These are phyloP conservation scores for Neurospora sp. DNA, from an alignment of 2,329 filamentous ascomycete species.

Conservation along the genomic window DNA sequence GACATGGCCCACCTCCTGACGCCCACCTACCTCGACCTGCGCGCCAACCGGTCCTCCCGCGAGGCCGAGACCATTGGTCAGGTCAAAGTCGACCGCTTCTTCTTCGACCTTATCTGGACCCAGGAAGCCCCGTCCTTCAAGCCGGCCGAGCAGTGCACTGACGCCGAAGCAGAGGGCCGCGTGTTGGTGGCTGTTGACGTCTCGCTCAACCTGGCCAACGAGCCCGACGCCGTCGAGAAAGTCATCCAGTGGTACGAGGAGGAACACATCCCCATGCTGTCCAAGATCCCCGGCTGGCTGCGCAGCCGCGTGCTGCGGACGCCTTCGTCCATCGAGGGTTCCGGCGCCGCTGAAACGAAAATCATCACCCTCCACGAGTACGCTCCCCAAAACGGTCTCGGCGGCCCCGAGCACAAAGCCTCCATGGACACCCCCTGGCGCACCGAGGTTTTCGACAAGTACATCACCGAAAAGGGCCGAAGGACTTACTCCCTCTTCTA, in stretches of 20 bases:
- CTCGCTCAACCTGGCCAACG: conserved; percentile 36
- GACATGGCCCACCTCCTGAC: conserved; percentile 62
- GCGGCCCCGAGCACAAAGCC: conserved; percentile 52
- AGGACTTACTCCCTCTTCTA: conserved; percentile 66
- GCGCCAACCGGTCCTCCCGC: conserved; percentile 44
- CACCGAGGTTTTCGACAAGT: conserved; percentile 46
- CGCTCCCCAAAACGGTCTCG: conserved; percentile 53
- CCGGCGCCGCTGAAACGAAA: conserved; percentile 31
- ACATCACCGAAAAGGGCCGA: conserved; percentile 45
- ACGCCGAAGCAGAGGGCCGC: conserved; percentile 47
- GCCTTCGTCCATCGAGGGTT: conserved; percentile 45
- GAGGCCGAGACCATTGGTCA: conserved; percentile 45
- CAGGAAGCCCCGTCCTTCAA: conserved; percentile 46
- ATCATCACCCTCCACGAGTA: conserved; percentile 67
- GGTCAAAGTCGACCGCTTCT: conserved; percentile 56
- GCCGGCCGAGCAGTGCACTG: conserved; percentile 48
- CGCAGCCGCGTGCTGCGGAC: conserved; percentile 62
- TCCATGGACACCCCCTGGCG: conserved; percentile 53
- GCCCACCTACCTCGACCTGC: conserved; percentile 57
- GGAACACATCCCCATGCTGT: conserved; percentile 62
- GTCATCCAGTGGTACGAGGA: conserved; percentile 64
- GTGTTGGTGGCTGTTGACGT: conserved; percentile 54
- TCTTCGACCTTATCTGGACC: conserved; percentile 57
- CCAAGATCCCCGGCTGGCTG: conserved; percentile 69
- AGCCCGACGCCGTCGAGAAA: conserved; percentile 33